Evolutionary conservation across 2,329 filamentous ascomycete genomes (phyloP), one percentile per base, ranked within the genome.

Genomic region (Paecilomyces formosus): DNA sequence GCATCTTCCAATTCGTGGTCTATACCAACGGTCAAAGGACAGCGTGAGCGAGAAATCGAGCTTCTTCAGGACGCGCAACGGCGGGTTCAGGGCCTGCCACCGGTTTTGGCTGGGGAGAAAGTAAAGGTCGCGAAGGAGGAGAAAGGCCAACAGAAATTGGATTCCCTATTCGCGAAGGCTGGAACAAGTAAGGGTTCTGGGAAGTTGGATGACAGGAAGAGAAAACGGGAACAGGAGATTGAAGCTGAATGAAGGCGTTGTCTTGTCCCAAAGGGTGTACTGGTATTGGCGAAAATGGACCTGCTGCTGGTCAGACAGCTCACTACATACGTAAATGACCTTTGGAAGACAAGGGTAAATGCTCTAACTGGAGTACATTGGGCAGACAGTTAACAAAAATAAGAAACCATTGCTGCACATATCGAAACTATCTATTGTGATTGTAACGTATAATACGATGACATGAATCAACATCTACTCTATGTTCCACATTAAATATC

Each of bases 31-130:
- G 70, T 74, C 13, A 72, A 67, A 57, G 68, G 61, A 22, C 72
- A 73, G 60, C 63, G 70, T 13, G 69, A 74, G 24, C 63, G 69
- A 6, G 70, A 74, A 49, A 55, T 73, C 1, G 66, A 70, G 50
- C 60, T 73, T 28, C 64, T 73, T 9, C 67, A 72, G 51, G 72
- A 73, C 62, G 70, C 70, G 2, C 68, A 70, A 58, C 61, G 64
- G 51, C 63, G 71, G 11, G 65, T 73, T 21, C 65, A 68, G 52
- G 70, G 70, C 1, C 58, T 72, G 53, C 68, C 71, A 12, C 71
- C 72, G 7, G 71, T 74, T 9, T 39, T 71, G 35, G 62, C 62
- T 13, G 67, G 64, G 12, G 71, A 73, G 57, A 74, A 69, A 58
- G 66, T 70, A 9, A 72, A 66, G 53, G 66, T 66, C 31, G 72